Evolutionary conservation across 2,329 filamentous ascomycete species (phyloP).

Genomic region (Talaromyces pinophilus): DNA sequence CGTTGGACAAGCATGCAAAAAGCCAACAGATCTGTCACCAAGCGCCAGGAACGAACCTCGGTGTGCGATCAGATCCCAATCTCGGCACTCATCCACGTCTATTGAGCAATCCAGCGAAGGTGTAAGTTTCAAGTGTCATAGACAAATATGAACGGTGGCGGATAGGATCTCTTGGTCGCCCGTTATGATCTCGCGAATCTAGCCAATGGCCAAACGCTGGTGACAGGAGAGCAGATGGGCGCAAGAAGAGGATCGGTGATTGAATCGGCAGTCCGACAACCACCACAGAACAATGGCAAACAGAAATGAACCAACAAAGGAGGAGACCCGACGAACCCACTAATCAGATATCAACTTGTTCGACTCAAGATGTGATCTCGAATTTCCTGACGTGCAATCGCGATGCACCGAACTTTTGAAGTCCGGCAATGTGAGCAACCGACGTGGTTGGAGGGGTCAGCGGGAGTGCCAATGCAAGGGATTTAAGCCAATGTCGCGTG

Average conservation of each 20-base stretch:
- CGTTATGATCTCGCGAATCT: background rate
- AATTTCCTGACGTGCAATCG: background rate
- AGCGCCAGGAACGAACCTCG: constrained; percentile 35
- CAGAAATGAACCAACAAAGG: background rate
- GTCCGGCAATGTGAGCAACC: constrained; percentile 12
- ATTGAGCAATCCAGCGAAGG: background rate
- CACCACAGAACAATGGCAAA: background rate
- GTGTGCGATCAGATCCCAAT: constrained; percentile 40
- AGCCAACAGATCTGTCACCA: background rate
- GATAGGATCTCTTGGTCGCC: constrained; percentile 6
- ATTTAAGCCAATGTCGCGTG: constrained; percentile 23
- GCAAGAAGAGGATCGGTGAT: background rate
- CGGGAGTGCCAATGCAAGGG: constrained; percentile 20
- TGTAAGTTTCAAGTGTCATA: background rate
- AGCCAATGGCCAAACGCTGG: background rate
- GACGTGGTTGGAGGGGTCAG: constrained; percentile 20
- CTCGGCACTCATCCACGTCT: constrained; percentile 40
- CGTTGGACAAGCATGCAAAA: background rate
- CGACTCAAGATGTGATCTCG: constrained; percentile 5
- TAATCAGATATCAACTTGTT: constrained; percentile 7
- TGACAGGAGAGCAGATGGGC: background rate
- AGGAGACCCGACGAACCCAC: constrained; percentile 1
- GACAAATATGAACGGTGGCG: background rate
- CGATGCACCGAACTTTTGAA: constrained; percentile 5
- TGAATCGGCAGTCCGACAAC: constrained; percentile 6